phyloP scores from a whole-genome alignment of 176 grass and related monocot species.

The Thalia dealbata region DNA sequence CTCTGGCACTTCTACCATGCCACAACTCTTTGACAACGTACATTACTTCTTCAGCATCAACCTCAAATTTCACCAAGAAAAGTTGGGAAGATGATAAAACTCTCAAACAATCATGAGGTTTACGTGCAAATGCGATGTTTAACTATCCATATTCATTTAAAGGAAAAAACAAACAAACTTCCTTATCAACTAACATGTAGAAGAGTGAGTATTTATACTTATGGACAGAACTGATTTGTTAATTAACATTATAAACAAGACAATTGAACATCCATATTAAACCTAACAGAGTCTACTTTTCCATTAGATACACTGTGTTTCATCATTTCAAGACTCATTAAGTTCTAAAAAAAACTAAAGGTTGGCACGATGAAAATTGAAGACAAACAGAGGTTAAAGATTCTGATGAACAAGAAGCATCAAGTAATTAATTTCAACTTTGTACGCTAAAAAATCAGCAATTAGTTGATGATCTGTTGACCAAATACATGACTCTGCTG shows the following conservation, averaged over 20 bases:
- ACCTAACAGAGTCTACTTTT: not conserved
- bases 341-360: too few species aligned
- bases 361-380: too few species aligned
- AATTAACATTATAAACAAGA: not conserved
- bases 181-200: not conserved
- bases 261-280: not conserved
- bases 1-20: slow-evolving; percentile 87
- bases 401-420: not conserved
- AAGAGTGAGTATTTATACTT: not conserved
- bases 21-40: slow-evolving; percentile 95
- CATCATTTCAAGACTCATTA: too few species aligned
- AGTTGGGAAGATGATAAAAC: not conserved
- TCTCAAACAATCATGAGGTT: not conserved
- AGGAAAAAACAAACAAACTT: not conserved
- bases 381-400: not conserved
- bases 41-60: slow-evolving; percentile 87
- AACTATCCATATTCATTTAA: not conserved
- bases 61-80: slow-evolving; percentile 36
- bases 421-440: not conserved
- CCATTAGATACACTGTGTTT: too few species aligned
- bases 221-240: not conserved
- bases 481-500: not conserved
- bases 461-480: not conserved
- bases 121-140: not conserved
- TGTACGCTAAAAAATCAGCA: not conserved